Evolutionary conservation across 805 yeast species (phyloP).

Genomic region (Saccharomycopsis fermentans): DNA sequence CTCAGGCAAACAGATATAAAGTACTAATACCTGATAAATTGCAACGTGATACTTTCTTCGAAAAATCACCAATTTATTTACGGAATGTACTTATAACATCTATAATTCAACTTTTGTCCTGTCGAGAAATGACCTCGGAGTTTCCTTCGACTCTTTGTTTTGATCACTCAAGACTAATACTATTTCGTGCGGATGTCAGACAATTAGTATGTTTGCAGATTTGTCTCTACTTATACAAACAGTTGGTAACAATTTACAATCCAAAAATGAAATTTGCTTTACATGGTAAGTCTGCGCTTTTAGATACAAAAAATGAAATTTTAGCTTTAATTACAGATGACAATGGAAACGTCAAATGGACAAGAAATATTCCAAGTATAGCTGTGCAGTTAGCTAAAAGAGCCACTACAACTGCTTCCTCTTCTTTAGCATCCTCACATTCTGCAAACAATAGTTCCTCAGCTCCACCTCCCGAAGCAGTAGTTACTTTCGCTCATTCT

Average conservation of each 20-base stretch:
- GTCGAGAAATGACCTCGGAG: constrained; percentile 71
- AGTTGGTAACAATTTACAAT: constrained; percentile 37
- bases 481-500: constrained; percentile 53
- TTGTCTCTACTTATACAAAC: constrained; percentile 64
- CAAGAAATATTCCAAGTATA: constrained; percentile 64
- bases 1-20: constrained; percentile 23
- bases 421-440: constrained; percentile 24
- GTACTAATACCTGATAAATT: constrained; percentile 8
- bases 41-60: constrained; percentile 5
- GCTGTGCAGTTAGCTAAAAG: constrained; percentile 55
- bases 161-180: constrained; percentile 70
- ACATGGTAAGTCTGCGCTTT: constrained; percentile 29
- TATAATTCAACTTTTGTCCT: constrained; percentile 56
- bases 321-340: constrained; percentile 75
- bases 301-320: constrained; percentile 55
- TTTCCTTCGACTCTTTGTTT: constrained; percentile 79
- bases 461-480: constrained; percentile 30
- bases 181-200: constrained; percentile 75
- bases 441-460: constrained; percentile 17
- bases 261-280: constrained; percentile 28
- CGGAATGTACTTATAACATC: constrained; percentile 38
- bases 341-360: constrained; percentile 85
- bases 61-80: constrained; percentile 17
- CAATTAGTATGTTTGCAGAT: constrained; percentile 74
- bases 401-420: constrained; percentile 10